Base-by-base conservation (phyloP, 1,284 basidiomycete species). In the Pascua sp. region DNA sequence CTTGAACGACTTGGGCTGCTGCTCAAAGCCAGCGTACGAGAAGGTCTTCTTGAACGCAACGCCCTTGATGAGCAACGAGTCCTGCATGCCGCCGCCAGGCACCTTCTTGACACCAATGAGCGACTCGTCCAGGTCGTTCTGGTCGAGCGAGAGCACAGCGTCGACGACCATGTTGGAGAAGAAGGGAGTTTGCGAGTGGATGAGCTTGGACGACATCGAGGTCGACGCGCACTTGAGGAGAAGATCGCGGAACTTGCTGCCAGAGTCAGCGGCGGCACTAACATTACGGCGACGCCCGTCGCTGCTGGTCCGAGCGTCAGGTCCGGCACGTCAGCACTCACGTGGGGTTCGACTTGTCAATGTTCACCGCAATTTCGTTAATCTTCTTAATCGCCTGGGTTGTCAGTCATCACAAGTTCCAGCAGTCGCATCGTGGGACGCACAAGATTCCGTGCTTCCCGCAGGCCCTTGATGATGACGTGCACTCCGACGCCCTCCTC, bases 41-140 rank as follows among this genome's bases (percentile, higher is more conserved):
- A 99, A 99, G 0, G 96, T 98, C 82, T 98, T 99, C 78, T 98
- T 98, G 86, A 98, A 99, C 0, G 96, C 88, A 45, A 99, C 96
- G 53, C 96, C 96, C 56, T 81, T 80, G 71, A 94, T 83, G 55
- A 94, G 84, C 53, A 90, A 81, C 3, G 93, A 96, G 76, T 99
- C 96, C 65, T 96, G 92, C 88, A 98, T 91, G 59, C 91, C 96
- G 53, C 96, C 96, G 55, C 96, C 96, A n/a, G 96, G 86, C 49
- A 99, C 90, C 81, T 98, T 98, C 81, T 99, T 99, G 67, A 98
- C 89, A 36, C 96, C 96, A 68, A 99, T 98, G 66, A 98, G 83
- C 18, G 88, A 91, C 75, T 98, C 93, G 77, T 99, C 92, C 49
- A 98, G 83, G 70, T 97, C 93, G 48, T 89, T 83, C 72, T 91